Percentiles rank a stretch among this genome's conserved stretches.
phyloP scores from a whole-genome alignment of 768 basidiomycete genomes.

The Lanmaoa pseudosensibilis region DNA sequence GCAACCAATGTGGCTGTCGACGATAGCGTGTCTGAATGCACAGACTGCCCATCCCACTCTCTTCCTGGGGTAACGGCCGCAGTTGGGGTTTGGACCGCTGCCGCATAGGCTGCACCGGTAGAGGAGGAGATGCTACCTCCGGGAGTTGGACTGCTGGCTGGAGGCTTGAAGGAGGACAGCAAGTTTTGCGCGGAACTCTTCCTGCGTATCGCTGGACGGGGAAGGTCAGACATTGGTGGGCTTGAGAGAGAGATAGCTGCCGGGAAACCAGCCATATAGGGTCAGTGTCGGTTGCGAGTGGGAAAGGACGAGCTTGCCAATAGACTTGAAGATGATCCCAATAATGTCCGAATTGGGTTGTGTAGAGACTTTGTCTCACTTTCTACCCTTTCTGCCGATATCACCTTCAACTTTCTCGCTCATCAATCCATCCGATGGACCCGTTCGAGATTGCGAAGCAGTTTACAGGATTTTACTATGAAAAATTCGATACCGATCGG shows the following conservation, averaged over 20 bases:
- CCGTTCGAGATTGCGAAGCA: constrained; percentile 72
- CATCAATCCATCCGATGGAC: constrained; percentile 59
- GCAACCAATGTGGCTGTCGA: constrained; percentile 42
- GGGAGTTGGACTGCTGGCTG: constrained; percentile 25
- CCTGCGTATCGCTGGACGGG: constrained; percentile 69
- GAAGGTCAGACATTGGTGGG: constrained; percentile 30
- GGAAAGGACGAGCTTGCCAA: neutral
- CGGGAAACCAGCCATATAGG: constrained; percentile 21
- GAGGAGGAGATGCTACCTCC: constrained; percentile 37
- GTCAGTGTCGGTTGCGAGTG: constrained; percentile 3
- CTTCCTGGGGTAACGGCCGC: constrained; percentile 44
- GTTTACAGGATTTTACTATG: constrained; percentile 83
- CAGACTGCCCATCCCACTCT: constrained; percentile 75
- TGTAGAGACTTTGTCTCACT: neutral
- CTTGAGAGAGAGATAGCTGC: constrained; percentile 19
- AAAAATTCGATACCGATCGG: constrained; percentile 69
- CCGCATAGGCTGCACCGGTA: constrained; percentile 40
- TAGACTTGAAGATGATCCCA: neutral
- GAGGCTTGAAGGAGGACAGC: constrained; percentile 65
- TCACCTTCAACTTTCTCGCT: constrained; percentile 8
- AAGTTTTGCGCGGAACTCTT: constrained; percentile 87
- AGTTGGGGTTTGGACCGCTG: constrained; percentile 36
- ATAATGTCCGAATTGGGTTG: constrained; percentile 20
- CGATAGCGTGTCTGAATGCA: constrained; percentile 48
- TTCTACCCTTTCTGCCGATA: constrained; percentile 2